Evolutionary conservation across 805 yeast genomes (phyloP).

Genomic region (Suhomyces vadensis): DNA sequence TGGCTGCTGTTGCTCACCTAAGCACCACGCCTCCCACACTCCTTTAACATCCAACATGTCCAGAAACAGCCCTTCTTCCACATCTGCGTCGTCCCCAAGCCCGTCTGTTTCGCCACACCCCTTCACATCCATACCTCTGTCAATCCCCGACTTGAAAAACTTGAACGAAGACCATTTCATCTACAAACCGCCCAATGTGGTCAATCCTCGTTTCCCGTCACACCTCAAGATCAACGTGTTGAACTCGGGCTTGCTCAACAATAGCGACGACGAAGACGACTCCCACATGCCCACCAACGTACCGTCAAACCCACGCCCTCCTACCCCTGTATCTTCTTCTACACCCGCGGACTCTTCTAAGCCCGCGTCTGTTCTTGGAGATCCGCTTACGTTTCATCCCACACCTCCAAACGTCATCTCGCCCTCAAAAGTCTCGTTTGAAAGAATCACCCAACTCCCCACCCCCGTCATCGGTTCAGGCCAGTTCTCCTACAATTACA

Average conservation of each 20-base stretch:
- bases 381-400: conserved; percentile 7
- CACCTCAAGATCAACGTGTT: conserved; percentile 6
- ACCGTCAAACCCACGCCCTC: not conserved
- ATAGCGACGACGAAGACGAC: conserved; percentile 1
- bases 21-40: not conserved
- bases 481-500: conserved; percentile 6
- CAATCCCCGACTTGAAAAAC: conserved; percentile 1
- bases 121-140: not conserved
- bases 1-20: not conserved
- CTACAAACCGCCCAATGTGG: conserved; percentile 1
- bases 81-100: conserved; percentile 1
- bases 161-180: not conserved
- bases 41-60: conserved; percentile 2
- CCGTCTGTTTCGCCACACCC: conserved; percentile 3
- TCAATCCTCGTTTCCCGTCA: conserved; percentile 3
- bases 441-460: conserved; percentile 44
- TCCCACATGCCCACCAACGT: not conserved
- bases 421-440: conserved; percentile 23
- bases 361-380: conserved; percentile 7
- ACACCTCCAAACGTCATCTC: conserved; percentile 12
- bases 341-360: not conserved
- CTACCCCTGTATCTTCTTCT: not conserved
- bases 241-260: not conserved
- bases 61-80: not conserved
- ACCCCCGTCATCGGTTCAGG: conserved; percentile 37